Percentiles rank a stretch among this genome's conserved stretches.
These are phyloP conservation scores for Phytophthora sp. DNA, from an alignment of 352 stramenopile species.

Conservation along the genomic window DNA sequence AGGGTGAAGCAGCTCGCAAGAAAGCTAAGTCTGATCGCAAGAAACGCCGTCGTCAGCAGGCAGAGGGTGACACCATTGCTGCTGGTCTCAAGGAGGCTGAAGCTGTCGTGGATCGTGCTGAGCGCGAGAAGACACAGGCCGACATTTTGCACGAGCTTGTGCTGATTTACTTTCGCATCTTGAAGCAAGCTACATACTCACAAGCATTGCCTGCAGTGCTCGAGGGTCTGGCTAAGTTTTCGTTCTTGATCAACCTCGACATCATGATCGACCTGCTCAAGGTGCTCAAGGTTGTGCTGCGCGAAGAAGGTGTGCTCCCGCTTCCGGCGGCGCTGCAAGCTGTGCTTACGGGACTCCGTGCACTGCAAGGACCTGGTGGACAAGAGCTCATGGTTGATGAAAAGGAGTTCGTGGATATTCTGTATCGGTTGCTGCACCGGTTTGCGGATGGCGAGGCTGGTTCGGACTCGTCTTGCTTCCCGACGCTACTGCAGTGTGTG, in stretches of 20 bases:
- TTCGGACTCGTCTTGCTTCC: conserved; percentile 57
- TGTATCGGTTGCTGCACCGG: conserved; percentile 91
- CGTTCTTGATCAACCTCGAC: conserved; percentile 98
- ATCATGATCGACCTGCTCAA: conserved; percentile 97
- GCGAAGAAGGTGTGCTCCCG: conserved; percentile 71
- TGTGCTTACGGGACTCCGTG: conserved; percentile 93
- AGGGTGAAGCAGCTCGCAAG: conserved; percentile 78
- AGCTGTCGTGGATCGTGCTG: conserved; percentile 92
- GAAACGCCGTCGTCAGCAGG: conserved; percentile 79
- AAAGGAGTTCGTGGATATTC: conserved; percentile 95
- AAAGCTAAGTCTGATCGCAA: conserved; percentile 86
- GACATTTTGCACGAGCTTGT: conserved; percentile 96
- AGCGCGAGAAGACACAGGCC: conserved; percentile 94
- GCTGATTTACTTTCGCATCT: conserved; percentile 96
- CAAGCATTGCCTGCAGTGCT: conserved; percentile 92
- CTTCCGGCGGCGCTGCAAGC: conserved; percentile 76
- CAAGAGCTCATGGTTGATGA: conserved; percentile 96
- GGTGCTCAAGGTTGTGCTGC: conserved; percentile 94
- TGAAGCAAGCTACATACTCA: conserved; percentile 92
- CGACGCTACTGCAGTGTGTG: conserved; percentile 90
- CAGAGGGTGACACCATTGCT: conserved; percentile 86
- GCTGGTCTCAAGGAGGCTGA: conserved; percentile 95
- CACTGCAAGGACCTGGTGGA: conserved; percentile 91
- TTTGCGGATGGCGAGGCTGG: conserved; percentile 69
- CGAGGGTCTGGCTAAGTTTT: conserved; percentile 94